A percentile compares a stretch with the other conserved stretches of the same genome.
Evolutionary conservation across 352 stramenopile species (phyloP).

Genomic region (Saprolegnia diclina): DNA sequence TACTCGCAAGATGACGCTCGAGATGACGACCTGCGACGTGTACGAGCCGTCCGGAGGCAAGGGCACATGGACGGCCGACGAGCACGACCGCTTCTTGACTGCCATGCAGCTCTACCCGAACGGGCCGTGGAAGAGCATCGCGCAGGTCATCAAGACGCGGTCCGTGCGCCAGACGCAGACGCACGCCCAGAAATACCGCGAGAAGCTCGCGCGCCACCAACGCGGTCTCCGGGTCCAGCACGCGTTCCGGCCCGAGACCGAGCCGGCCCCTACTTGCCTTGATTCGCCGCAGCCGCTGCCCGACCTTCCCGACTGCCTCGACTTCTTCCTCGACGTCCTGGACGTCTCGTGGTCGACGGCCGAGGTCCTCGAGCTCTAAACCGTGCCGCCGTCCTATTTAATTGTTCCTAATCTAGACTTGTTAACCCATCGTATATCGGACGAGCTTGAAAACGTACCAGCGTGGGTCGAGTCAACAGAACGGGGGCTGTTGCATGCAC

Average conservation of each 20-base stretch:
- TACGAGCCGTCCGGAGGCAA: constrained; percentile 13
- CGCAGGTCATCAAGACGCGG: constrained; percentile 71
- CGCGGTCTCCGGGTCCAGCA: constrained; percentile 32
- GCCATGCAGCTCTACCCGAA: constrained; percentile 84
- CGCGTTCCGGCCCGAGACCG: background rate
- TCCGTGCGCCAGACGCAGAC: constrained; percentile 91
- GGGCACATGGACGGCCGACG: constrained; percentile 26
- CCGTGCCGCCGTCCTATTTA: background rate
- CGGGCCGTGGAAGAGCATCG: constrained; percentile 78
- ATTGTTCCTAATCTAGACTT: background rate
- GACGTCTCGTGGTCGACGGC: background rate
- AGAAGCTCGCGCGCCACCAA: constrained; percentile 57
- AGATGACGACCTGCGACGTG: too few relatives aligned
- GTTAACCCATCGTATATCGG: too few relatives aligned
- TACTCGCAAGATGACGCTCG: too few relatives aligned
- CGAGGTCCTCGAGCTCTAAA: background rate
- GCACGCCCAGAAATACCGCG: constrained; percentile 91
- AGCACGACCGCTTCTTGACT: constrained; percentile 77
- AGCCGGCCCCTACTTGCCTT: background rate
- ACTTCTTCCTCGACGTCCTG: constrained; percentile 4
- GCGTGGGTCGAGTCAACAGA: too few relatives aligned
- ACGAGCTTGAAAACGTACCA: too few relatives aligned
- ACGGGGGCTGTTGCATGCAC: too few relatives aligned
- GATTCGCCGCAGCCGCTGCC: background rate
- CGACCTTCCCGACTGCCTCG: constrained; percentile 2